Evolutionary conservation across 2,329 filamentous ascomycete genomes (phyloP).

Genomic region (Alternaria viburni): DNA sequence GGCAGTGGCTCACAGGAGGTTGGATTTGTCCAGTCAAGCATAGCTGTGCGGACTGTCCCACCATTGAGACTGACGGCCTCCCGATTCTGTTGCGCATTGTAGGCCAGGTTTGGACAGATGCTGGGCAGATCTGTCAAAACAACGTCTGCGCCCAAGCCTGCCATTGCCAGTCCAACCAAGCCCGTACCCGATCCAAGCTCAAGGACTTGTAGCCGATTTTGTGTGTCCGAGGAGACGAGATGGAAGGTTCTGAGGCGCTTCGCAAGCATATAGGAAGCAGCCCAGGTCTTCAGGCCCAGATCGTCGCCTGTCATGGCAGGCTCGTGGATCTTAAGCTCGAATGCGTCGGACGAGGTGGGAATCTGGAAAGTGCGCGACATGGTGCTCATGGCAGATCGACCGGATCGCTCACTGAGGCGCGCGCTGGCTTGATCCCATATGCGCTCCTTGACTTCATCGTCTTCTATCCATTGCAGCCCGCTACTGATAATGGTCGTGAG

Average conservation of each 20-base stretch:
- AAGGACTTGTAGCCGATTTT: constrained; percentile 55
- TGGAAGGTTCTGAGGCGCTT: constrained; percentile 64
- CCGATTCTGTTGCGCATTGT: constrained; percentile 73
- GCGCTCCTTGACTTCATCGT: constrained; percentile 69
- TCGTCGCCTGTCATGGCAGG: constrained; percentile 87
- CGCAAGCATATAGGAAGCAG: constrained; percentile 84
- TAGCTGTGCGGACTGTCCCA: constrained; percentile 66
- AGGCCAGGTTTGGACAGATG: constrained; percentile 82
- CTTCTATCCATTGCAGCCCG: constrained; percentile 70
- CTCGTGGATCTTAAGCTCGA: constrained; percentile 76
- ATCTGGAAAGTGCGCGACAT: constrained; percentile 68
- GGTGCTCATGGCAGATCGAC: constrained; percentile 71
- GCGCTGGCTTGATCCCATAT: constrained; percentile 82
- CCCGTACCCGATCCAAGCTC: constrained; percentile 92
- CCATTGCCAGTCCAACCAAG: constrained; percentile 85
- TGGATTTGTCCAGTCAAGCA: constrained; percentile 76
- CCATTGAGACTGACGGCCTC: constrained; percentile 60
- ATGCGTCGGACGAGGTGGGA: constrained; percentile 50
- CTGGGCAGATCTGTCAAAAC: constrained; percentile 80
- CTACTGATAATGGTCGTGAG: constrained; percentile 73
- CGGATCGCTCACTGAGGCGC: constrained; percentile 84
- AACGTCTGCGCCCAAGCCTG: constrained; percentile 71
- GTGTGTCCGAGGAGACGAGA: constrained; percentile 6
- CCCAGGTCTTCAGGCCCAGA: constrained; percentile 94
- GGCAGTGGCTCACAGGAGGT: constrained; percentile 50